Percentiles rank a stretch among this genome's conserved stretches.
Evolutionary conservation across 257 asterid genomes (phyloP).

Genomic region (Plectranthus barbatus): DNA sequence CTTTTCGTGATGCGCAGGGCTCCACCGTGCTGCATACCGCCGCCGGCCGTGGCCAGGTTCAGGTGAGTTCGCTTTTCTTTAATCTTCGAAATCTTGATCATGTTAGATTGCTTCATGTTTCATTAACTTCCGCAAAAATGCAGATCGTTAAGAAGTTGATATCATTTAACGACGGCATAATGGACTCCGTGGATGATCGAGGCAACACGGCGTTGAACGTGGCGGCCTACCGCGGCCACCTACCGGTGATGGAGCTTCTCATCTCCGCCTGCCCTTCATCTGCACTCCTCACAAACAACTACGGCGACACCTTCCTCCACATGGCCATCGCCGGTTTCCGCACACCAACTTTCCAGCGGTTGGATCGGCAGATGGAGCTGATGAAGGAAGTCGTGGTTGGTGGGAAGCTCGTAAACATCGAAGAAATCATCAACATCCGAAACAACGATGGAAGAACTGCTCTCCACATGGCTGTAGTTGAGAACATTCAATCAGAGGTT

Average conservation of each 20-base stretch:
- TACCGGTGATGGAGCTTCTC: slow-evolving; percentile 44
- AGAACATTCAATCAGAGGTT: slow-evolving; percentile 46
- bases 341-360: slow-evolving; percentile 51
- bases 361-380: slow-evolving; percentile 61
- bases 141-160: slow-evolving; percentile 61
- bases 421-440: slow-evolving; percentile 46
- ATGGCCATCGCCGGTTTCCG: slow-evolving; percentile 79
- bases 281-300: slow-evolving; percentile 31
- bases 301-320: slow-evolving; percentile 78
- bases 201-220: slow-evolving; percentile 74
- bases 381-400: slow-evolving; percentile 38
- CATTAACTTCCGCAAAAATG: neutral
- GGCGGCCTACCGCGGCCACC: slow-evolving; percentile 72
- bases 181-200: slow-evolving; percentile 42
- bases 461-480: slow-evolving; percentile 67
- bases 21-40: slow-evolving; percentile 82
- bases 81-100: no score
- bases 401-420: slow-evolving; percentile 27
- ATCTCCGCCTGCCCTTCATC: slow-evolving; percentile 46
- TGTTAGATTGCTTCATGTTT: no score
- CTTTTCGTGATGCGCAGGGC: slow-evolving; percentile 64
- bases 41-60: slow-evolving; percentile 66
- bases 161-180: slow-evolving; percentile 28
- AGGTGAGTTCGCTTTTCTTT: slow-evolving; percentile 39
- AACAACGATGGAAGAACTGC: slow-evolving; percentile 76